Evolutionary conservation across 2,329 filamentous ascomycete genomes (phyloP).

Genomic region (Fusarium sp.): DNA sequence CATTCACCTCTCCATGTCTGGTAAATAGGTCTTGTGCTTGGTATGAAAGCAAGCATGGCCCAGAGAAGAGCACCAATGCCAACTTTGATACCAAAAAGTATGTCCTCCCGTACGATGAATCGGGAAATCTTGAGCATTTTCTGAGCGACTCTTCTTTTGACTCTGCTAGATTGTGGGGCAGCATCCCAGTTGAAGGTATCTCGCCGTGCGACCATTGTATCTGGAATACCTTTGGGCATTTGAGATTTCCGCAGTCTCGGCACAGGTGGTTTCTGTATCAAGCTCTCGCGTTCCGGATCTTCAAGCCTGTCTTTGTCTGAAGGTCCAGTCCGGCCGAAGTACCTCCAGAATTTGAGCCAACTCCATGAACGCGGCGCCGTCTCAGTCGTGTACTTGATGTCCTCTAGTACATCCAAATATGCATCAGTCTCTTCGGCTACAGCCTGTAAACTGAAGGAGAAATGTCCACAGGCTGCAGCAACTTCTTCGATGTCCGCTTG

Average conservation of each 20-base stretch:
- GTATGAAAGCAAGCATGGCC: conserved; percentile 88
- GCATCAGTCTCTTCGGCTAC: conserved; percentile 90
- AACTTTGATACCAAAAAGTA: conserved; percentile 89
- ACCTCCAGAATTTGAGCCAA: conserved; percentile 85
- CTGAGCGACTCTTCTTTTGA: conserved; percentile 58
- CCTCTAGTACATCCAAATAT: conserved; percentile 85
- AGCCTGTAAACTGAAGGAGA: conserved; percentile 89
- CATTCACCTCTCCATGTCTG: conserved; percentile 93
- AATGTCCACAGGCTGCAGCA: conserved; percentile 96
- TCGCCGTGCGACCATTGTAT: conserved; percentile 60
- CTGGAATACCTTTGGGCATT: conserved; percentile 65
- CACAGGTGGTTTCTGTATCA: conserved; percentile 53
- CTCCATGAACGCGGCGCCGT: conserved; percentile 74
- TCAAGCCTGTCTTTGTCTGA: conserved; percentile 35
- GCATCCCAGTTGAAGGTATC: conserved; percentile 67
- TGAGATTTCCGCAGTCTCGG: conserved; percentile 63
- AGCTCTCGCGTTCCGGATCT: conserved; percentile 55
- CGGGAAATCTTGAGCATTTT: conserved; percentile 56
- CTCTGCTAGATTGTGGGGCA: conserved; percentile 56
- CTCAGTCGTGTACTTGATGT: conserved; percentile 78
- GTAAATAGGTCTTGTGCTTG: conserved; percentile 81
- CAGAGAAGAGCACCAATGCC: conserved; percentile 89
- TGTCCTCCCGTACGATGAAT: conserved; percentile 63
- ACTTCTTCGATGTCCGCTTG: conserved; percentile 97
- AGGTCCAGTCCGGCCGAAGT: conserved; percentile 10